Evolutionary conservation across 345 rosid species (phyloP).

Genomic region (Citrus australasica): DNA sequence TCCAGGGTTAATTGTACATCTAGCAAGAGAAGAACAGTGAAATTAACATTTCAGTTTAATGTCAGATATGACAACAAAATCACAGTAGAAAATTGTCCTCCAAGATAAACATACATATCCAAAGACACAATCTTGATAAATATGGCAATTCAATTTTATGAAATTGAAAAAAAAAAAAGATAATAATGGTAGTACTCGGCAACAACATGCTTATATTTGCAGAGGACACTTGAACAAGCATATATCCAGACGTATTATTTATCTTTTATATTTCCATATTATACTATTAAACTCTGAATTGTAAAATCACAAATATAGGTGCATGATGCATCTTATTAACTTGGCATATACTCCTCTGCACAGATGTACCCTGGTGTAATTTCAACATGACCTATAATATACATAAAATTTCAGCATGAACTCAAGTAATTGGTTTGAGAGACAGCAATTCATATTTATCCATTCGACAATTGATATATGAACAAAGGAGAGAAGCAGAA

Average conservation of each 20-base stretch:
- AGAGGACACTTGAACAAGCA: not conserved
- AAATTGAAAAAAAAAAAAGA: not conserved
- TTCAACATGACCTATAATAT: not conserved
- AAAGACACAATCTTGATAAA: not conserved
- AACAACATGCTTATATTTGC: not conserved
- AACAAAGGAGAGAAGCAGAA: not conserved
- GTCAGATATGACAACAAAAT: not conserved
- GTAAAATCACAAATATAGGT: not conserved
- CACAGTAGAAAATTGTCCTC: not conserved
- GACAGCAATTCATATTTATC: not conserved
- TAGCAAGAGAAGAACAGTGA: conserved; percentile 27
- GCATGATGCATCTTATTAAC: not conserved
- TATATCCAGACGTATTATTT: not conserved
- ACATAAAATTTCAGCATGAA: not conserved
- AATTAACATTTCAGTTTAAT: not conserved
- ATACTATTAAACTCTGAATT: not conserved
- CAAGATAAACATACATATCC: not conserved
- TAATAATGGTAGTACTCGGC: not conserved
- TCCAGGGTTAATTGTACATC: conserved; percentile 94
- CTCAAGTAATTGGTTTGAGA: not conserved
- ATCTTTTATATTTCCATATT: not conserved
- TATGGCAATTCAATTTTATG: not conserved
- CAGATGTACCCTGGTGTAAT: not conserved
- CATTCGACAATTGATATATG: not conserved
- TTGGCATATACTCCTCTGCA: not conserved